A percentile compares a stretch with the other conserved stretches of the same genome.
Conservation (phyloP, 805 yeast species). For the Starmera quercuum region DNA sequence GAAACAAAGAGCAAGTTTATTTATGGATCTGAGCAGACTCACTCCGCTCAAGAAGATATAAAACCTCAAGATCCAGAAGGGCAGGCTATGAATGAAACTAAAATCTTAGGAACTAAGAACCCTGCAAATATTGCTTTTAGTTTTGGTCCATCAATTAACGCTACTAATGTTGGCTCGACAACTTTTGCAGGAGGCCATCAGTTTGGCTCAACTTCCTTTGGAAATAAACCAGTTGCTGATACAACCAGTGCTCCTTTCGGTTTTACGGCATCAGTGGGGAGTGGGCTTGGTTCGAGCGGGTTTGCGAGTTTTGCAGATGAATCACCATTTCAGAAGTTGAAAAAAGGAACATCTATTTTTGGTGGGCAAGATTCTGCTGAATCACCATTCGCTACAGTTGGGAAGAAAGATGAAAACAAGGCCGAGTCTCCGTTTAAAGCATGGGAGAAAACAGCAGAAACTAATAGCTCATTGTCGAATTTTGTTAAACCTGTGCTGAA, state of each 20-base stretch:
- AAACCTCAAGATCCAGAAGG: too few relatives aligned
- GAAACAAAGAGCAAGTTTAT: too few relatives aligned
- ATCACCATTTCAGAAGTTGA: not conserved
- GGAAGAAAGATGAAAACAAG: not conserved
- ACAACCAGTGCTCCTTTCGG: not conserved
- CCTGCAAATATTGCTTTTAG: too few relatives aligned
- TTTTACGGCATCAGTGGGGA: too few relatives aligned
- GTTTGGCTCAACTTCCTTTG: constrained; percentile 6
- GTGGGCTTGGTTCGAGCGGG: not conserved
- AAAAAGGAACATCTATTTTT: not conserved
- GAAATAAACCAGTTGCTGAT: not conserved
- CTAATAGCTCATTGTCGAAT: not conserved
- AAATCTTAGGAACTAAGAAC: too few relatives aligned
- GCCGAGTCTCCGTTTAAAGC: not conserved
- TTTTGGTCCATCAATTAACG: too few relatives aligned
- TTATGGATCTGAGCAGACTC: too few relatives aligned
- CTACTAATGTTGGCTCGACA: not conserved
- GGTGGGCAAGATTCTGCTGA: not conserved
- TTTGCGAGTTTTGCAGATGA: constrained; percentile 1
- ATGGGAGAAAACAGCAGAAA: not conserved
- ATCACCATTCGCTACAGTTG: not conserved
- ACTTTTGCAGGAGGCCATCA: not conserved
- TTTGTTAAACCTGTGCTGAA: not conserved
- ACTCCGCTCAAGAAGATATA: too few relatives aligned
- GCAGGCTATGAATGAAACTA: too few relatives aligned